Base-by-base conservation (phyloP, 805 yeast genomes). In the Candida boidinii region DNA sequence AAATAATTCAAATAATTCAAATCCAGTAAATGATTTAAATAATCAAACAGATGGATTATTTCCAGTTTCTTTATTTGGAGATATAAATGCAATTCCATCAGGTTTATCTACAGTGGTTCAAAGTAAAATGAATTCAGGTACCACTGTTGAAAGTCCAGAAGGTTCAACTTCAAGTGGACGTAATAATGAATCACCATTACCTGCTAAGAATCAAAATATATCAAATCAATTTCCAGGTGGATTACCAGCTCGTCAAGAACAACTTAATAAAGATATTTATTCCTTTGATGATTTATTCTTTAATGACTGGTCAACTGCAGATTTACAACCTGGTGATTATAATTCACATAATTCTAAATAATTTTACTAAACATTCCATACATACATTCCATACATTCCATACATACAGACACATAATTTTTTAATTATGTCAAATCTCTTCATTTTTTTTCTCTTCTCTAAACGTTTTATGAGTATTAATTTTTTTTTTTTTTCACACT, bases 71-170 rank as follows among this genome's bases (percentile, higher is more conserved):
- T 23, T 41, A 3, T 44, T 43, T 37, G 51, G 44, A 2, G 41
- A 37, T 8, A 17, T 37, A 8, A 34, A 32, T 13, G 43, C 56
- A 3, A 44, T 54, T 20, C 58, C 61, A 8, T 49, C 59, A 1
- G 60, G 60, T 5, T 42, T 55, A 17, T 51, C 58, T 2, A 53
- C 57, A 0, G 45, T 52, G 14, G 43, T 45, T 5, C 55, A 50
- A 29, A 7, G 7, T 7, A 23, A 6, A 7, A 11, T 5, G 14
- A 11, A 7, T 6, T 23, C 25, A 23, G 12, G 25, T 23, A 13
- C 25, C 7, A 7, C 14, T 23, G n/a, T 7, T 23, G n/a, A n/a
- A 17, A n/a, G 12, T 2, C 18, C 23, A 3, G 11, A 16, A 26
- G 20, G 15, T 14, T 15, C 28, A 15, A 16, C 10, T 15, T 19